These are phyloP conservation scores for Prototheca wickerhamii DNA, from an alignment of 163 green algal species.

Conservation along the genomic window DNA sequence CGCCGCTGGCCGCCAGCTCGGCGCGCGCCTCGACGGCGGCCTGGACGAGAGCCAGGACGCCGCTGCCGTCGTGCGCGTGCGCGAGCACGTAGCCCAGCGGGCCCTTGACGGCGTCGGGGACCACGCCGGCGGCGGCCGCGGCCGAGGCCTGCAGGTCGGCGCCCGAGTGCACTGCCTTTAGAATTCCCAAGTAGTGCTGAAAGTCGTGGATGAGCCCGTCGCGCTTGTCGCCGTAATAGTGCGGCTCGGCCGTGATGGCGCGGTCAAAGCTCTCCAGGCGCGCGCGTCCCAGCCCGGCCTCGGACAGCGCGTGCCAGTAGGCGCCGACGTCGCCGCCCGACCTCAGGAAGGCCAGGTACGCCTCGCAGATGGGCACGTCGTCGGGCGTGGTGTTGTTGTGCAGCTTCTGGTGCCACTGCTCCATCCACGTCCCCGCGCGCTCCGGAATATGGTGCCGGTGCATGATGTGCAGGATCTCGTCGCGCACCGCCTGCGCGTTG, in stretches of 20 bases:
- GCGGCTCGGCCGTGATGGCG: slow-evolving; percentile 60
- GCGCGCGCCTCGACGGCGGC: slow-evolving; percentile 71
- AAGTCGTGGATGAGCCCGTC: slow-evolving; percentile 78
- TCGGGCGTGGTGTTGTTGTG: slow-evolving; percentile 95
- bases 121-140: slow-evolving; percentile 25
- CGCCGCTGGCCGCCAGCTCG: slow-evolving; percentile 52
- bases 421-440: slow-evolving; percentile 66
- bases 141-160: slow-evolving; percentile 49
- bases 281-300: slow-evolving; percentile 70
- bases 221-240: slow-evolving; percentile 50
- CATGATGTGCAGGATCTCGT: slow-evolving; percentile 98
- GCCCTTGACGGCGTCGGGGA: slow-evolving; percentile 46
- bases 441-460: slow-evolving; percentile 89
- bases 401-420: slow-evolving; percentile 73
- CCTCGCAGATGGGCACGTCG: slow-evolving; percentile 91
- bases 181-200: slow-evolving; percentile 78
- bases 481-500: slow-evolving; percentile 83
- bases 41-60: slow-evolving; percentile 50
- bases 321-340: slow-evolving; percentile 56
- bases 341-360: slow-evolving; percentile 88
- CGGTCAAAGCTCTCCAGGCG: slow-evolving; percentile 86
- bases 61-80: slow-evolving; percentile 48
- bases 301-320: slow-evolving; percentile 81
- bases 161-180: slow-evolving; percentile 72
- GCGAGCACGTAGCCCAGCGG: slow-evolving; percentile 78